A percentile compares a stretch with the other conserved stretches of the same genome.
Conservation (phyloP, 2,329 filamentous ascomycete genomes). For the Penicillium fuscoglaucum region DNA sequence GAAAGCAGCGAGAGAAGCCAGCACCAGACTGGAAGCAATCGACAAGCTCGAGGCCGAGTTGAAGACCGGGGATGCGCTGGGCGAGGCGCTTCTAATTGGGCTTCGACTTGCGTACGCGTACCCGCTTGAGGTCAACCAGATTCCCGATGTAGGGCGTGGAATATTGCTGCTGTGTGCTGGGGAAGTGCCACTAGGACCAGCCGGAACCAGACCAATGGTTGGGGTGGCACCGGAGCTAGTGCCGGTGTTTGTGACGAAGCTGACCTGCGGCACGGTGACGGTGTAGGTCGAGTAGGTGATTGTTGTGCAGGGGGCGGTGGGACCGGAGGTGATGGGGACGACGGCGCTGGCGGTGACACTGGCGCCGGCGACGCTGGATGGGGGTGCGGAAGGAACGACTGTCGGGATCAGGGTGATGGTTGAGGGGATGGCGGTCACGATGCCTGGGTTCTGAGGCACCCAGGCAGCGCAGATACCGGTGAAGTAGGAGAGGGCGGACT, state of each 20-base stretch:
- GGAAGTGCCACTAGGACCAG: conserved; percentile 18
- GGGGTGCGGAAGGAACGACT: conserved; percentile 41
- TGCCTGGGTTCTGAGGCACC: conserved; percentile 75
- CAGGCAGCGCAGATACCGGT: conserved; percentile 84
- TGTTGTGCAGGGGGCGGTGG: conserved; percentile 39
- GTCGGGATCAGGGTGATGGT: conserved; percentile 55
- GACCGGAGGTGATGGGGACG: conserved; percentile 26
- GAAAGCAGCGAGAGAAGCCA: conserved; percentile 16
- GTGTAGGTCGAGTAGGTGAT: conserved; percentile 45
- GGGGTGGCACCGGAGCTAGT: conserved; percentile 21
- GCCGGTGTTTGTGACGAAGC: conserved; percentile 39
- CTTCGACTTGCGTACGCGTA: conserved; percentile 6
- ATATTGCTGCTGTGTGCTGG: conserved; percentile 21
- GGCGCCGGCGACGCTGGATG: conserved; percentile 50
- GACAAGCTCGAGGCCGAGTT: conserved; percentile 17
- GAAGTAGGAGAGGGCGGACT: conserved; percentile 76
- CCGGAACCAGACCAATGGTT: conserved; percentile 37
- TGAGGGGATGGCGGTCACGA: conserved; percentile 72
- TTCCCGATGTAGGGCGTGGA: conserved; percentile 23
- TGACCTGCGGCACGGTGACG: conserved; percentile 48
- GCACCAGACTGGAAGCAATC: conserved; percentile 13
- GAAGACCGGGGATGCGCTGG: conserved; percentile 15
- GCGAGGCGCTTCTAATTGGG: background rate
- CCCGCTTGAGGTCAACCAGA: conserved; percentile 9
- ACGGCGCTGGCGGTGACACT: conserved; percentile 37